Percentiles rank a stretch among this genome's conserved stretches.
Conservation (phyloP, 1,284 basidiomycete genomes). For the Cystobasidiaceae sp. region DNA sequence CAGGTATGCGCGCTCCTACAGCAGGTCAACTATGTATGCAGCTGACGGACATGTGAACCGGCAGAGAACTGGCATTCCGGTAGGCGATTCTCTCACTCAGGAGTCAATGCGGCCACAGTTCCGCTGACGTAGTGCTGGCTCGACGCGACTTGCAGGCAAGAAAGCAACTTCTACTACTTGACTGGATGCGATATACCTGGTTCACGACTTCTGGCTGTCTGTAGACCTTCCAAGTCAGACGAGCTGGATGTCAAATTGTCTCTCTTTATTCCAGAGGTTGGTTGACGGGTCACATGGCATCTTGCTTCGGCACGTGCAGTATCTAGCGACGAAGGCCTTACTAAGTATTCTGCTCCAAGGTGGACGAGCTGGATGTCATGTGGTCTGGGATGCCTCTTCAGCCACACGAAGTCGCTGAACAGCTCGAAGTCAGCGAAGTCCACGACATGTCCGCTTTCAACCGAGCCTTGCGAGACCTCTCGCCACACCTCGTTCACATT, state of each 20-base stretch:
- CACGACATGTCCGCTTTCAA: slow-evolving; percentile 53
- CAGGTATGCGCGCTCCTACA: slow-evolving; percentile 37
- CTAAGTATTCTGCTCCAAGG: neutral
- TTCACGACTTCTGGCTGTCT: slow-evolving; percentile 61
- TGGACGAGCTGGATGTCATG: slow-evolving; percentile 48
- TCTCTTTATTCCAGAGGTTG: slow-evolving; percentile 16
- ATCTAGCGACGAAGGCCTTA: slow-evolving; percentile 2
- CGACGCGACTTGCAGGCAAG: slow-evolving; percentile 49
- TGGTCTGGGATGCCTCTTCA: slow-evolving; percentile 80
- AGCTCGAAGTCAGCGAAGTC: slow-evolving; percentile 59
- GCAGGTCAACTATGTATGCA: neutral
- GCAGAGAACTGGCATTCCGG: slow-evolving; percentile 66
- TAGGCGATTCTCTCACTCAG: slow-evolving; percentile 46
- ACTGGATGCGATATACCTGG: slow-evolving; percentile 68
- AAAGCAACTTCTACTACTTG: slow-evolving; percentile 84
- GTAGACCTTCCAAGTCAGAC: slow-evolving; percentile 42
- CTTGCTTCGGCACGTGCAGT: neutral
- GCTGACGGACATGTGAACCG: neutral
- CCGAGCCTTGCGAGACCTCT: slow-evolving; percentile 11
- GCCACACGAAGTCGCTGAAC: slow-evolving; percentile 54
- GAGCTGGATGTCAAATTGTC: slow-evolving; percentile 32
- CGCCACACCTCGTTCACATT: slow-evolving; percentile 24
- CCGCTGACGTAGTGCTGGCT: neutral
- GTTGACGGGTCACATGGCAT: neutral
- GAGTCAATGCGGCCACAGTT: neutral